Evolutionary conservation across 2,329 filamentous ascomycete genomes (phyloP).

Genomic region (Lecanicillium sp.): DNA sequence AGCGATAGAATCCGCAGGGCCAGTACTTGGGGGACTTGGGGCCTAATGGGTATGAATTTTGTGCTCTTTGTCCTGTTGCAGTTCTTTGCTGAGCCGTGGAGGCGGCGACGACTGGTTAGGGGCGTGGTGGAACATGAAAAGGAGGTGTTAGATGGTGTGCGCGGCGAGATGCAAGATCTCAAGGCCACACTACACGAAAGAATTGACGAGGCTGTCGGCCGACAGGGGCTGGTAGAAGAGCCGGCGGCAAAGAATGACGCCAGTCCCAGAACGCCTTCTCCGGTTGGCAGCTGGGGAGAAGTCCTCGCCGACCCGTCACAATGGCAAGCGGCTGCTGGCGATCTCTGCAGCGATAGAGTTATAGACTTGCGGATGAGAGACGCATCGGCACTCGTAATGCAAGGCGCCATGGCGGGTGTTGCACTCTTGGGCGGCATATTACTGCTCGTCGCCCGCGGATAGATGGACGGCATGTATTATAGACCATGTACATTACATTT

Average conservation of each 20-base stretch:
- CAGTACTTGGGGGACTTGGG: constrained; percentile 98
- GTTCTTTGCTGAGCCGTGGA: constrained; percentile 89
- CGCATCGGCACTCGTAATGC: constrained; percentile 59
- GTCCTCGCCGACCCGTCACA: constrained; percentile 30
- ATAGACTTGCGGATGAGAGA: constrained; percentile 62
- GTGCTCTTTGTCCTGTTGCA: constrained; percentile 79
- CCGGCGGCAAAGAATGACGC: constrained; percentile 8
- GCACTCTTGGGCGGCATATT: constrained; percentile 48
- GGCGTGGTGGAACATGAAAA: constrained; percentile 77
- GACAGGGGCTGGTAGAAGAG: constrained; percentile 10
- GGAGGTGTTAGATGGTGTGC: constrained; percentile 42
- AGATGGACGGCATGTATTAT: constrained; percentile 14
- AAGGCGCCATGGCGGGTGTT: constrained; percentile 61
- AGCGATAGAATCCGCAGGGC: constrained; percentile 93
- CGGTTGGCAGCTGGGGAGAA: constrained; percentile 30
- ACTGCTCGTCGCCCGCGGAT: constrained; percentile 33
- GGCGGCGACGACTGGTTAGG: constrained; percentile 68
- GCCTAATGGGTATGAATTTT: constrained; percentile 94
- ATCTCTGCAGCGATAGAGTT: constrained; percentile 58
- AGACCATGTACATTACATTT: background rate
- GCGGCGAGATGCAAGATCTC: constrained; percentile 30
- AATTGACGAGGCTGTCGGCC: constrained; percentile 10
- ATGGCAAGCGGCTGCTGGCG: constrained; percentile 43
- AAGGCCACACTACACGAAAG: constrained; percentile 19
- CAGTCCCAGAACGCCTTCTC: constrained; percentile 1